A percentile compares a stretch with the other conserved stretches of the same genome.
Conservation (phyloP, 164 flowering plant genomes). For the Vitis riparia region DNA sequence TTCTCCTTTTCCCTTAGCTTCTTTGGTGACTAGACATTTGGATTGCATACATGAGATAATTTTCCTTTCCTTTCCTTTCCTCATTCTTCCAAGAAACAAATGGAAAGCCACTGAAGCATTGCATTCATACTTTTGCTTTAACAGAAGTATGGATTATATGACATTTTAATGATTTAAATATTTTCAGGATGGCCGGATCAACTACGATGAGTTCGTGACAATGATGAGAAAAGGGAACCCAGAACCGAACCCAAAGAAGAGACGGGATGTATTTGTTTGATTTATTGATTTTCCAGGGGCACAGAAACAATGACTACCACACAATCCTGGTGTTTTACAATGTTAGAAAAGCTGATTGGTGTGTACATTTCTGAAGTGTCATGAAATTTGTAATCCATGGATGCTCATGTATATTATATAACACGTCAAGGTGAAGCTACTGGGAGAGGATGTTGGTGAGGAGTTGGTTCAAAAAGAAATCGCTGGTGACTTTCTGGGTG, state of each 20-base stretch:
- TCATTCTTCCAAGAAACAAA: too few relatives aligned
- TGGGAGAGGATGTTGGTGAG: background rate
- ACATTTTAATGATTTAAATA: background rate
- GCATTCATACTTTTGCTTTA: too few relatives aligned
- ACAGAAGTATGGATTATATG: too few relatives aligned
- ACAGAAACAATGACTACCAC: background rate
- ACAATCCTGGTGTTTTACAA: background rate
- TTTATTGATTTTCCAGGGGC: background rate
- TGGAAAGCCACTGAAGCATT: too few relatives aligned
- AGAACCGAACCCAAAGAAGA: slow-evolving; percentile 65
- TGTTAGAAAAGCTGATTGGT: background rate
- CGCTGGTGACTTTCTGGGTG: background rate
- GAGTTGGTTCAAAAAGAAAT: background rate
- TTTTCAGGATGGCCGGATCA: slow-evolving; percentile 75
- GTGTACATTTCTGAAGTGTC: background rate
- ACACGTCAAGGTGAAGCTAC: background rate
- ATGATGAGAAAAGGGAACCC: slow-evolving; percentile 94
- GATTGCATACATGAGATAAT: too few relatives aligned
- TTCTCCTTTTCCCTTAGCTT: too few relatives aligned
- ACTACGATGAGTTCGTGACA: slow-evolving; percentile 84
- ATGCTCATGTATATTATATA: background rate
- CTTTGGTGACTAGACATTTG: too few relatives aligned
- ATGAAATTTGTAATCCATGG: background rate
- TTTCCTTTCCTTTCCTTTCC: too few relatives aligned
- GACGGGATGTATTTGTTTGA: slow-evolving; percentile 50